Percentiles rank a stretch among this genome's conserved stretches.
Conservation (phyloP, 2,329 filamentous ascomycete species). For the Cladophialophora chaetospira region DNA sequence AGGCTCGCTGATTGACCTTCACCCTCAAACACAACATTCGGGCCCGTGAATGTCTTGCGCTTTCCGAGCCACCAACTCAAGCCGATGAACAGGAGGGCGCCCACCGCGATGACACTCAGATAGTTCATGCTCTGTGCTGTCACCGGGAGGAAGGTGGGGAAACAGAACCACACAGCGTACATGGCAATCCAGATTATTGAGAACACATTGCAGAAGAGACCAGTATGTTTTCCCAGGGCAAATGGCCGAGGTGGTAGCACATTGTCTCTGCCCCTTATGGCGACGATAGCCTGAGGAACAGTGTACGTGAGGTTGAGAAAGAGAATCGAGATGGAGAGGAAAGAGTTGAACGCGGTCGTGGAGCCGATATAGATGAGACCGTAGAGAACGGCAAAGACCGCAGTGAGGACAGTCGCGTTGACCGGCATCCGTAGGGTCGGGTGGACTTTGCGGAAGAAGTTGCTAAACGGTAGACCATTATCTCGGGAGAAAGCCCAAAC, state of each 20-base stretch:
- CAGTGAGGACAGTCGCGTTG: slow-evolving; percentile 41
- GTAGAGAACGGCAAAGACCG: slow-evolving; percentile 37
- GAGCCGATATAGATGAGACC: slow-evolving; percentile 45
- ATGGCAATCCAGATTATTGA: slow-evolving; percentile 36
- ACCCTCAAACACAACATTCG: slow-evolving; percentile 66
- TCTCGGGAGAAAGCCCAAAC: slow-evolving; percentile 58
- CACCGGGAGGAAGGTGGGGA: slow-evolving; percentile 40
- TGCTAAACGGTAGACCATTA: slow-evolving; percentile 48
- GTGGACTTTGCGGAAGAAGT: slow-evolving; percentile 42
- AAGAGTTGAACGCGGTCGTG: slow-evolving; percentile 40
- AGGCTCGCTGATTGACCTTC: not conserved
- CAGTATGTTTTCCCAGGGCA: slow-evolving; percentile 31
- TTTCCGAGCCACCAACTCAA: slow-evolving; percentile 13
- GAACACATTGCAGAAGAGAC: slow-evolving; percentile 39
- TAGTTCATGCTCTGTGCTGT: slow-evolving; percentile 43
- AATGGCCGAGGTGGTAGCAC: slow-evolving; percentile 14
- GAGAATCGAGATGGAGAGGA: slow-evolving; percentile 43
- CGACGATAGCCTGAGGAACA: slow-evolving; percentile 38
- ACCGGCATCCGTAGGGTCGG: slow-evolving; percentile 39
- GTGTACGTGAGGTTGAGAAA: slow-evolving; percentile 43
- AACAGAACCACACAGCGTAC: slow-evolving; percentile 35
- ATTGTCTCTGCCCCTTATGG: slow-evolving; percentile 13
- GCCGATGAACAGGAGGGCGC: slow-evolving; percentile 22
- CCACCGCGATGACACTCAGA: slow-evolving; percentile 38
- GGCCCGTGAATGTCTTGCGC: slow-evolving; percentile 64